These are phyloP conservation scores for Ambispora gerdemannii DNA, from an alignment of 192 early-diverging fungal genomes.

Conservation along the genomic window DNA sequence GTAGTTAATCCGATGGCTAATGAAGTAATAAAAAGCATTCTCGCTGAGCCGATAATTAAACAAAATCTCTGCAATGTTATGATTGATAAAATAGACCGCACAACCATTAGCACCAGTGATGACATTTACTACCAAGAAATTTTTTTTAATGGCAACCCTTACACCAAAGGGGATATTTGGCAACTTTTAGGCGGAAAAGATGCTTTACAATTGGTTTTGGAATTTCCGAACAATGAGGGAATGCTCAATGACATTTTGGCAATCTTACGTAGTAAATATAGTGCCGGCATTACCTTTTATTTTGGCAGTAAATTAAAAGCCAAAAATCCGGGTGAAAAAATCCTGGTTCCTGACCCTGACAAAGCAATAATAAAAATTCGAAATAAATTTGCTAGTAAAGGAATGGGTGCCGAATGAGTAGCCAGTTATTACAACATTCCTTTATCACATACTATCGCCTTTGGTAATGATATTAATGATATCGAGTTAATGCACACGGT, in stretches of 20 bases:
- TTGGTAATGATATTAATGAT: conserved; percentile 19
- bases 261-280: conserved; percentile 4
- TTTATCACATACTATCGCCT: neutral
- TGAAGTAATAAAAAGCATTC: neutral
- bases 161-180: conserved; percentile 11
- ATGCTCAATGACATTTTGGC: conserved; percentile 10
- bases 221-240: conserved; percentile 7
- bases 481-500: neutral
- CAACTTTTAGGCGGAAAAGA: neutral
- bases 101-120: conserved; percentile 14
- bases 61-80: conserved; percentile 1
- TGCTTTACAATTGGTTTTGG: conserved; percentile 19
- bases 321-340: neutral
- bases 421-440: neutral
- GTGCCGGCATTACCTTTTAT: neutral
- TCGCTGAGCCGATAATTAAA: conserved; percentile 9
- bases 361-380: conserved; percentile 20
- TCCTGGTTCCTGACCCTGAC: conserved; percentile 8
- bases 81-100: neutral
- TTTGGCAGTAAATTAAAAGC: conserved; percentile 16
- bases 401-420: neutral
- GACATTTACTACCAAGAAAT: conserved; percentile 19
- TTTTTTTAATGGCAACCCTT: conserved; percentile 20
- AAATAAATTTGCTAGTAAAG: neutral
- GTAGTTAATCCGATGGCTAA: neutral